Evolutionary conservation across 2,329 filamentous ascomycete genomes (phyloP).

Genomic region (Trichoderma harzianum): DNA sequence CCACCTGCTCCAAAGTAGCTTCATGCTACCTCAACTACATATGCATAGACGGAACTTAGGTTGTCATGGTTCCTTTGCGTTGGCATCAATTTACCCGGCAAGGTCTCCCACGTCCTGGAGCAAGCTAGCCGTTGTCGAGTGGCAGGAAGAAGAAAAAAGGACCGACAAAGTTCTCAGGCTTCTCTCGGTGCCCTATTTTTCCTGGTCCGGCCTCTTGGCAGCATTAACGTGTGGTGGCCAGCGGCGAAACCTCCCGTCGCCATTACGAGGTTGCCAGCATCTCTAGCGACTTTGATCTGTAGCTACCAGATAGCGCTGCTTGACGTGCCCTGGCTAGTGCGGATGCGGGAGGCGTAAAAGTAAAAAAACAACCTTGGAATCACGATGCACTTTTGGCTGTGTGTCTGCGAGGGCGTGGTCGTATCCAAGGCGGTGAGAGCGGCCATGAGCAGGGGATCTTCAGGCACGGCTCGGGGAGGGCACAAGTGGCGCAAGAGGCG

Average conservation of each 20-base stretch:
- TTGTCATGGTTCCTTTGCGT: not conserved
- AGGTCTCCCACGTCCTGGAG: not conserved
- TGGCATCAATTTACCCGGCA: constrained; percentile 10
- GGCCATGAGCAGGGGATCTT: not conserved
- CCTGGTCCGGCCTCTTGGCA: constrained; percentile 2
- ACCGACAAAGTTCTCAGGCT: not conserved
- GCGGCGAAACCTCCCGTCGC: not conserved
- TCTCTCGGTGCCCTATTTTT: not conserved
- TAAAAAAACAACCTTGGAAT: not conserved
- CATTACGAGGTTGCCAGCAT: constrained; percentile 2
- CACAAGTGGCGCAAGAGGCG: constrained; percentile 7
- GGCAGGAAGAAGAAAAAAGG: not conserved
- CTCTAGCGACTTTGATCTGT: constrained; percentile 10
- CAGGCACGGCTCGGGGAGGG: constrained; percentile 7
- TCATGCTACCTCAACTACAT: not conserved
- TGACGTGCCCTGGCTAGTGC: constrained; percentile 12
- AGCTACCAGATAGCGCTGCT: constrained; percentile 13
- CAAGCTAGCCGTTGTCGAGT: not conserved
- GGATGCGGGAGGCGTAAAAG: constrained; percentile 2
- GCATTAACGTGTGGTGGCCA: not conserved
- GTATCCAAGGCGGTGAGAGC: constrained; percentile 14
- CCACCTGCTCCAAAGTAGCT: not conserved
- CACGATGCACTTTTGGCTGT: not conserved
- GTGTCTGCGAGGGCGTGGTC: not conserved
- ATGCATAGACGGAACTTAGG: constrained; percentile 4